phyloP scores from a whole-genome alignment of 306 rosid genomes.

The Clitoria ternatea region DNA sequence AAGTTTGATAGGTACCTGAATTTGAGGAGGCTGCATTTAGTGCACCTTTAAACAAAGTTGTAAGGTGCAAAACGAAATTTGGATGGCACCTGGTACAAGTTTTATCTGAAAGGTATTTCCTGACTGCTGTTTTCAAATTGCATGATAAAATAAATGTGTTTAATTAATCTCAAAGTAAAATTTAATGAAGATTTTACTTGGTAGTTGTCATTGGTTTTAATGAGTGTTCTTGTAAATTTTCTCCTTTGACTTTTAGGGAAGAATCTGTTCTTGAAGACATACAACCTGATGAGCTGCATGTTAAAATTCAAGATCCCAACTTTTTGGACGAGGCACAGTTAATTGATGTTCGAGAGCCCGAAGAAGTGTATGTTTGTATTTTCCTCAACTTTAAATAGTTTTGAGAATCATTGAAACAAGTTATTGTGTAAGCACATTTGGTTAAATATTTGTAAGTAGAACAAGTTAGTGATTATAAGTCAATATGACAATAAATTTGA shows the following conservation, averaged over 20 bases:
- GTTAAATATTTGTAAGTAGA: neutral
- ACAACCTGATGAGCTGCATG: slow-evolving; percentile 67
- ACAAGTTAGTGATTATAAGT: slow-evolving; percentile 2
- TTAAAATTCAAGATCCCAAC: slow-evolving; percentile 64
- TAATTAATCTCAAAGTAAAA: neutral
- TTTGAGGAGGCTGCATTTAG: slow-evolving; percentile 93
- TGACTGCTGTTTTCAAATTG: slow-evolving; percentile 12
- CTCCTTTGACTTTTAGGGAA: slow-evolving; percentile 52
- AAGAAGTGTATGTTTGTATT: slow-evolving; percentile 69
- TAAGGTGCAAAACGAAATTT: slow-evolving; percentile 83
- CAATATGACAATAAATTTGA: neutral
- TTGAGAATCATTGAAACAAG: slow-evolving; percentile 1
- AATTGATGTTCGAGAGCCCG: slow-evolving; percentile 91
- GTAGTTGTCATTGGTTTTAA: slow-evolving; percentile 3
- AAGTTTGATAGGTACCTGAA: slow-evolving; percentile 73
- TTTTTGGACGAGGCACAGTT: slow-evolving; percentile 76
- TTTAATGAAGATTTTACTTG: neutral
- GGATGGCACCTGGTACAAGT: slow-evolving; percentile 97
- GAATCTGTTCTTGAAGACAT: slow-evolving; percentile 67
- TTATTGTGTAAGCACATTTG: neutral
- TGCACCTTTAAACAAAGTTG: slow-evolving; percentile 86
- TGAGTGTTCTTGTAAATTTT: slow-evolving; percentile 15
- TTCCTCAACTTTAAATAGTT: slow-evolving; percentile 8
- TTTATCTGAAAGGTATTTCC: slow-evolving; percentile 70
- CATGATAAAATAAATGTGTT: neutral